Evolutionary conservation across 805 yeast genomes (phyloP).

Genomic region (Candida dajiaensis): DNA sequence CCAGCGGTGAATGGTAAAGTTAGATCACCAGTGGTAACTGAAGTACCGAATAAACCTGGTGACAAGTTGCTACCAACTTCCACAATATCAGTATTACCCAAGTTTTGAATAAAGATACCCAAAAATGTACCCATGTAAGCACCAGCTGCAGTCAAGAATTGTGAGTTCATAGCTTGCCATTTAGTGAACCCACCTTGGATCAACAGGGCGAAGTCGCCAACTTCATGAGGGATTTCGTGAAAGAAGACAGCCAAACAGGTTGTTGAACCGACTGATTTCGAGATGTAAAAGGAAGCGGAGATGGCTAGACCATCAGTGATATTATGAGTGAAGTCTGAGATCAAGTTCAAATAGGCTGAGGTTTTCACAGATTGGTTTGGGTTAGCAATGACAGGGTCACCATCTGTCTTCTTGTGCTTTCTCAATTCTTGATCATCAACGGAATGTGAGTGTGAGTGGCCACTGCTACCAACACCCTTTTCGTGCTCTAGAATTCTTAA

Average conservation of each 20-base stretch:
- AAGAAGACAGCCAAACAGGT: constrained; percentile 66
- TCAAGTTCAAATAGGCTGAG: constrained; percentile 57
- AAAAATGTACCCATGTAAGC: constrained; percentile 59
- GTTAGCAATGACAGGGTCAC: constrained; percentile 26
- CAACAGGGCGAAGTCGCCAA: constrained; percentile 73
- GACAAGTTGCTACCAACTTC: constrained; percentile 9
- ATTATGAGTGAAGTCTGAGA: constrained; percentile 70
- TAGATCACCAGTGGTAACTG: constrained; percentile 43
- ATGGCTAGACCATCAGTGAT: constrained; percentile 75
- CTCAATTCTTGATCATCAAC: constrained; percentile 13
- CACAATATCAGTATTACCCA: constrained; percentile 18
- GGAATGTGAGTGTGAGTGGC: constrained; percentile 34
- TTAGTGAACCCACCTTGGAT: constrained; percentile 65
- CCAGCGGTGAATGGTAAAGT: constrained; percentile 74
- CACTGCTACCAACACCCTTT: constrained; percentile 18
- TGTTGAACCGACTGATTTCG: constrained; percentile 55
- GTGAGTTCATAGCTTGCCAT: constrained; percentile 60
- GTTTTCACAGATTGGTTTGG: constrained; percentile 32
- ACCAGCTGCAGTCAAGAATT: constrained; percentile 59
- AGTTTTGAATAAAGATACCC: constrained; percentile 51
- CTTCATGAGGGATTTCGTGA: constrained; percentile 79
- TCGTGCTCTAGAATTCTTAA: constrained; percentile 44
- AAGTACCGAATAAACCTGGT: constrained; percentile 43
- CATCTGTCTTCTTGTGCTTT: constrained; percentile 20
- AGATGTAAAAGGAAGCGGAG: constrained; percentile 61